phyloP scores from a whole-genome alignment of 768 basidiomycete species.

The Gautieria morchelliformis region DNA sequence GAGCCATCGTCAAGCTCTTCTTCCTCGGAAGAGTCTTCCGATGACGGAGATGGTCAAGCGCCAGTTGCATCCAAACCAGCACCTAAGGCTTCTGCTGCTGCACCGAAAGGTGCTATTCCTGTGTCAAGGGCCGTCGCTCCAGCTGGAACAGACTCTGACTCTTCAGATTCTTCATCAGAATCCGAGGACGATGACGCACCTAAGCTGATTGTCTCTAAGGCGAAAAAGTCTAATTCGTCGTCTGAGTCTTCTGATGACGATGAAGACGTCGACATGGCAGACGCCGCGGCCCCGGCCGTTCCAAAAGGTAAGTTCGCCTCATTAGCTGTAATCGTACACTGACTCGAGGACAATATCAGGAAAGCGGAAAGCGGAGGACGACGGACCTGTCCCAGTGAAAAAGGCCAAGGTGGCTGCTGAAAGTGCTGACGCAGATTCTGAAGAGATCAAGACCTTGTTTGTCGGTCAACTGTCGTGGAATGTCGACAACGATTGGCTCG shows the following conservation, averaged over 20 bases:
- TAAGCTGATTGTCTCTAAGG: slow-evolving; percentile 16
- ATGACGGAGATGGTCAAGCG: slow-evolving; percentile 3
- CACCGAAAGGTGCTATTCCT: slow-evolving; percentile 23
- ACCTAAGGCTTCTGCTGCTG: slow-evolving; percentile 27
- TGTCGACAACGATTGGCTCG: slow-evolving; percentile 92
- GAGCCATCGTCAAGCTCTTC: slow-evolving; percentile 14
- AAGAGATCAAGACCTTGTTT: slow-evolving; percentile 66
- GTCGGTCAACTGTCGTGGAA: slow-evolving; percentile 94
- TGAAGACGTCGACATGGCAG: slow-evolving; percentile 53
- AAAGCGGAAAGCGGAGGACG: slow-evolving; percentile 78
- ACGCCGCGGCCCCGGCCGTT: slow-evolving; percentile 23
- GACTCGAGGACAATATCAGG: slow-evolving; percentile 22
- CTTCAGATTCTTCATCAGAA: slow-evolving; percentile 14
- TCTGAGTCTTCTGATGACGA: slow-evolving; percentile 29
- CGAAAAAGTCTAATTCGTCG: slow-evolving; percentile 14
- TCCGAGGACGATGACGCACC: slow-evolving; percentile 15
- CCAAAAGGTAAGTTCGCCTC: background rate
- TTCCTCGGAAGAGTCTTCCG: background rate
- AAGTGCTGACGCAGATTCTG: slow-evolving; percentile 40
- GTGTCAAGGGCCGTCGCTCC: slow-evolving; percentile 18
- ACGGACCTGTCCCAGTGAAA: slow-evolving; percentile 53
- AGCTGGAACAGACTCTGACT: slow-evolving; percentile 12
- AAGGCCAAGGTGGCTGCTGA: slow-evolving; percentile 59
- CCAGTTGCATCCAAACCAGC: slow-evolving; percentile 14
- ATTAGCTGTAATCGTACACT: background rate